Evolutionary conservation across 371 early-diverging fungal genomes (phyloP), one percentile per base, ranked within the genome.

Genomic region (Mortierella sp.): DNA sequence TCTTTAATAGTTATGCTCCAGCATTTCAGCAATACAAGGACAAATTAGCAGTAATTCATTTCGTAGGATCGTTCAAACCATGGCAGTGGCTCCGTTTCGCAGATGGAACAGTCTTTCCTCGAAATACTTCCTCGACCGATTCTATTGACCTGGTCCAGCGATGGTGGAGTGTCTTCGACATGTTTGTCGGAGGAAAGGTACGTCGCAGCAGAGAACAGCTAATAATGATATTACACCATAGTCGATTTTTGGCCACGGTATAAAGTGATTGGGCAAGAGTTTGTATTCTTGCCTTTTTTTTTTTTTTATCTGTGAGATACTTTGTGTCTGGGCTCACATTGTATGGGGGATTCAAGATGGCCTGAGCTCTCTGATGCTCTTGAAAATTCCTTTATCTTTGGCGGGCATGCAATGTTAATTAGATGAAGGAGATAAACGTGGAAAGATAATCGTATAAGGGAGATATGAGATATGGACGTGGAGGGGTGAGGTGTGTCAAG

Each of bases 51-150:
- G 89, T 96, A 22, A 88, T 96, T 22, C 98, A 98, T 77, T 98
- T 97, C 82, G 94, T 96, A 67, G 98, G 98, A 3, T 73, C 86
- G 2, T 83, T 87, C 36, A 98, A 98, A 86, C 98, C 98, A 16
- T 98, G 98, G 98, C 87, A 88, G 58, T 89, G 87, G 78, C 88
- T 88, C 57, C 87, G 92, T 40, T 88, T 88, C 50, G 84, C 89
- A n/a, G 90, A 91, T 47, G 92, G 93, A 47, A 70, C 76, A 38
- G 83, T 91, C 24, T 75, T 87, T 63, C 83, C 87, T 22, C 85
- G 84, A 22, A 74, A 87, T 41, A 77, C 80, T 33, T 79, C 83
- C 13, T 86, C 91, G 53, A 83, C 84, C 53, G 88, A 88, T 63
- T 84, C 88, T 43, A 76, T 77, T 11, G 84, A 84, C 33, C 77